phyloP scores from a whole-genome alignment of 1,139 yeast species.

The Nakaseomyces bracarensis region DNA sequence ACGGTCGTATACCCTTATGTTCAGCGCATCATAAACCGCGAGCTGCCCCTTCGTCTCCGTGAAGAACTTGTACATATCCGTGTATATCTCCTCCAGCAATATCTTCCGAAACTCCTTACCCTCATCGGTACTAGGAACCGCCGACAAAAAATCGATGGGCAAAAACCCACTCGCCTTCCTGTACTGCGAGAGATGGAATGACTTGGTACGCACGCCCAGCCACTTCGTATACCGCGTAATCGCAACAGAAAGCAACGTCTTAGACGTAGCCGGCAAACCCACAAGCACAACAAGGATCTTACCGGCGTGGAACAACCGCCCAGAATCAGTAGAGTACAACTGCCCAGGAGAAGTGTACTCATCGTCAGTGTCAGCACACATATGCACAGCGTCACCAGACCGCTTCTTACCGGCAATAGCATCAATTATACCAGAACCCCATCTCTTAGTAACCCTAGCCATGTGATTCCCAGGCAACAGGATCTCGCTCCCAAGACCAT shows the following conservation, averaged over 20 bases:
- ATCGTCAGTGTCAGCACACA: constrained; percentile 23
- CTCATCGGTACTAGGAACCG: constrained; percentile 47
- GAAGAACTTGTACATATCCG: constrained; percentile 66
- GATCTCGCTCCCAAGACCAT: constrained; percentile 18
- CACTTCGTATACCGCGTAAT: constrained; percentile 86
- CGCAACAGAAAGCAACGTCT: constrained; percentile 86
- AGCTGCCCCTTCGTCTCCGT: constrained; percentile 77
- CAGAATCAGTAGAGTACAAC: constrained; percentile 81
- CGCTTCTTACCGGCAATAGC: background rate
- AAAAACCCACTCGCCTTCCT: constrained; percentile 51
- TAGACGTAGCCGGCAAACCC: constrained; percentile 95
- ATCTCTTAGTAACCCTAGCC: constrained; percentile 42
- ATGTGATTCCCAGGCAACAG: constrained; percentile 38
- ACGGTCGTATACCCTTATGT: constrained; percentile 68
- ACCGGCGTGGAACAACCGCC: constrained; percentile 90
- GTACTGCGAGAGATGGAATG: constrained; percentile 89
- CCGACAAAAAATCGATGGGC: constrained; percentile 65
- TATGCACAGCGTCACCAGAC: constrained; percentile 33
- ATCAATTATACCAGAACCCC: constrained; percentile 30
- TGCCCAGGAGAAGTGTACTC: constrained; percentile 66
- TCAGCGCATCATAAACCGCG: constrained; percentile 93
- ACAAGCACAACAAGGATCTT: constrained; percentile 81
- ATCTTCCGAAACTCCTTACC: constrained; percentile 50
- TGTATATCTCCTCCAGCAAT: constrained; percentile 56
- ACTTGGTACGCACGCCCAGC: constrained; percentile 88